A percentile compares a stretch with the other conserved stretches of the same genome.
These are phyloP conservation scores for Plasmopara muralis DNA, from an alignment of 352 stramenopile genomes.

Conservation along the genomic window DNA sequence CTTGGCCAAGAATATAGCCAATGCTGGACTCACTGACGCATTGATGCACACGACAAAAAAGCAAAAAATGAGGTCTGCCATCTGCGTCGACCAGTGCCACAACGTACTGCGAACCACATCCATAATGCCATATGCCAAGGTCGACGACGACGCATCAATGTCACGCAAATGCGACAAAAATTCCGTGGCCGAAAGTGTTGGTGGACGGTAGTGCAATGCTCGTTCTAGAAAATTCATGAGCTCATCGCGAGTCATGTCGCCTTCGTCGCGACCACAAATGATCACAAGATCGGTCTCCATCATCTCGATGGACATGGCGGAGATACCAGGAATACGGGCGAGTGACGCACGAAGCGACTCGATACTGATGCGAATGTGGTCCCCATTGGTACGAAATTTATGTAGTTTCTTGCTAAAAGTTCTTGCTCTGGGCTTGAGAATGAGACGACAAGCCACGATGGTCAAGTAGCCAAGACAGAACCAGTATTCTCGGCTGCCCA, in stretches of 20 bases:
- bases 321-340: conserved; percentile 73
- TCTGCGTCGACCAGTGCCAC: conserved; percentile 83
- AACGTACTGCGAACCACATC: conserved; percentile 78
- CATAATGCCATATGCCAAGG: conserved; percentile 59
- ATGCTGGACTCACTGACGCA: conserved; percentile 66
- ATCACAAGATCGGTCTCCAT: conserved; percentile 87
- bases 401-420: conserved; percentile 86
- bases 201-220: conserved; percentile 71
- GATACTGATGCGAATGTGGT: conserved; percentile 84
- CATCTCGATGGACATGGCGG: conserved; percentile 79
- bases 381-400: conserved; percentile 79
- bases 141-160: conserved; percentile 76
- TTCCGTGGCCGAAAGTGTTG: conserved; percentile 67
- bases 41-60: conserved; percentile 82
- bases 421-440: conserved; percentile 76
- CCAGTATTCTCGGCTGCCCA: conserved; percentile 60
- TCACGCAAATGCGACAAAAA: conserved; percentile 79
- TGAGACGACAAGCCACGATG: conserved; percentile 62
- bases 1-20: conserved; percentile 67
- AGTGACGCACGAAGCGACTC: conserved; percentile 74
- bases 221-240: conserved; percentile 84
- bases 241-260: conserved; percentile 81
- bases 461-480: conserved; percentile 62
- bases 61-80: conserved; percentile 57
- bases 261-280: conserved; percentile 78